Conservation (phyloP, 2,329 filamentous ascomycete genomes). For the Nectriaceae sp. region DNA sequence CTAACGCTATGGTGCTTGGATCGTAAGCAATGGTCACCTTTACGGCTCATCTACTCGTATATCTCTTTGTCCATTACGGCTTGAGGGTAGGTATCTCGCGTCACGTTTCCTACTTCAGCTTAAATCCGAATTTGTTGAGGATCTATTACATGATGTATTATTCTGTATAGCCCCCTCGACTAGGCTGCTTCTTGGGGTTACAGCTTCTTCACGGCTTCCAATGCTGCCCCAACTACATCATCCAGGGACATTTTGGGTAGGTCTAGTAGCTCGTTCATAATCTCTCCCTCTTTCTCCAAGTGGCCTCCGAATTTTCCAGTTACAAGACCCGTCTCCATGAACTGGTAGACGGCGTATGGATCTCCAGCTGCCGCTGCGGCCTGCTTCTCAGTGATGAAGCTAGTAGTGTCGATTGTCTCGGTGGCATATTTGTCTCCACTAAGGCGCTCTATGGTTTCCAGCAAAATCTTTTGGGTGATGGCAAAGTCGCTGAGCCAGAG, state of each 20-base stretch:
- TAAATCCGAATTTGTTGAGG: too few relatives aligned
- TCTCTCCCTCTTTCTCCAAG: constrained; percentile 34
- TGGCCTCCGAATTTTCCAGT: constrained; percentile 34
- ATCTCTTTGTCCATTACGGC: too few relatives aligned
- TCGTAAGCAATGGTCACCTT: too few relatives aligned
- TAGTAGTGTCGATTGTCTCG: constrained; percentile 27
- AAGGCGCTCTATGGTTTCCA: constrained; percentile 51
- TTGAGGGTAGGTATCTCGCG: too few relatives aligned
- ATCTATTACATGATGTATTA: too few relatives aligned
- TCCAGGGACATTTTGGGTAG: constrained; percentile 20
- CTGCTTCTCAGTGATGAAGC: constrained; percentile 31
- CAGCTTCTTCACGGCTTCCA: too few relatives aligned
- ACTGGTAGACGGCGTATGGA: constrained; percentile 21
- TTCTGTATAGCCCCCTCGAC: too few relatives aligned
- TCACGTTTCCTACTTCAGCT: too few relatives aligned
- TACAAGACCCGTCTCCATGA: constrained; percentile 35
- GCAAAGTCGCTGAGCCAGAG: constrained; percentile 37
- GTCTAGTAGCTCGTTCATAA: constrained; percentile 33
- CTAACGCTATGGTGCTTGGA: too few relatives aligned
- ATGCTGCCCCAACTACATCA: constrained; percentile 13
- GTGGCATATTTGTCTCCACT: constrained; percentile 43
- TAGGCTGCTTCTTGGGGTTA: too few relatives aligned
- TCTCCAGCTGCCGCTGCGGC: constrained; percentile 26
- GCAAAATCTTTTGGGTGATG: constrained; percentile 32
- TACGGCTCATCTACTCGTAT: too few relatives aligned